Conservation (phyloP, 2,329 filamentous ascomycete species). For the Clonostachys chloroleuca region DNA sequence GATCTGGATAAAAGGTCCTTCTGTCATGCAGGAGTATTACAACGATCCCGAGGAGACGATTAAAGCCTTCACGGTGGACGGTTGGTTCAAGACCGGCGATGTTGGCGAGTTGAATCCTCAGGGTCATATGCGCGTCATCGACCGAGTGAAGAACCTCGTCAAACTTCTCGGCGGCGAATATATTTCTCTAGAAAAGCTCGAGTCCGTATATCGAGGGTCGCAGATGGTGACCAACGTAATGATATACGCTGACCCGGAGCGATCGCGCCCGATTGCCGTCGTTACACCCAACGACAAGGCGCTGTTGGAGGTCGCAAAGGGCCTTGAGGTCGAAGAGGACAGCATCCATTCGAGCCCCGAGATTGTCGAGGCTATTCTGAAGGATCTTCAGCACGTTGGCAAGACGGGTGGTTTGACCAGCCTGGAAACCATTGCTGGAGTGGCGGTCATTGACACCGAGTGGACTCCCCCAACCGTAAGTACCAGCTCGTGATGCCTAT, state of each 20-base stretch:
- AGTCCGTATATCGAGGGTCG: conserved; percentile 80
- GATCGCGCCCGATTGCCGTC: conserved; percentile 76
- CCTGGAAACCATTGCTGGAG: conserved; percentile 71
- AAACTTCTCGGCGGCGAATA: conserved; percentile 38
- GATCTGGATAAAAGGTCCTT: conserved; percentile 78
- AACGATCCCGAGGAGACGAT: conserved; percentile 82
- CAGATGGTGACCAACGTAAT: conserved; percentile 83
- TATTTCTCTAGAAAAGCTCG: conserved; percentile 92
- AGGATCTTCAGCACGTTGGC: conserved; percentile 63
- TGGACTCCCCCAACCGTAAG: conserved; percentile 84
- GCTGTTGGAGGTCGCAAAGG: conserved; percentile 53
- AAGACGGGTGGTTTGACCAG: conserved; percentile 61
- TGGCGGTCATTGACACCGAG: conserved; percentile 81
- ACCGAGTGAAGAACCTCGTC: not conserved
- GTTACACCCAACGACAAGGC: conserved; percentile 65
- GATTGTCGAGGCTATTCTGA: conserved; percentile 55
- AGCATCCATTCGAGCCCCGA: conserved; percentile 64
- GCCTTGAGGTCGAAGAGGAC: conserved; percentile 59
- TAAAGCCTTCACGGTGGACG: conserved; percentile 69
- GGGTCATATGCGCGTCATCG: conserved; percentile 55
- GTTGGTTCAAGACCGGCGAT: conserved; percentile 87
- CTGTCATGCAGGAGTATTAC: conserved; percentile 76
- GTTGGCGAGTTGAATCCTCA: conserved; percentile 73
- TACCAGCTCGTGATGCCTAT: conserved; percentile 9
- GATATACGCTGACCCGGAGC: conserved; percentile 72